phyloP scores from a whole-genome alignment of 148 eudicot species.

The Vaccinium macrocarpon region DNA sequence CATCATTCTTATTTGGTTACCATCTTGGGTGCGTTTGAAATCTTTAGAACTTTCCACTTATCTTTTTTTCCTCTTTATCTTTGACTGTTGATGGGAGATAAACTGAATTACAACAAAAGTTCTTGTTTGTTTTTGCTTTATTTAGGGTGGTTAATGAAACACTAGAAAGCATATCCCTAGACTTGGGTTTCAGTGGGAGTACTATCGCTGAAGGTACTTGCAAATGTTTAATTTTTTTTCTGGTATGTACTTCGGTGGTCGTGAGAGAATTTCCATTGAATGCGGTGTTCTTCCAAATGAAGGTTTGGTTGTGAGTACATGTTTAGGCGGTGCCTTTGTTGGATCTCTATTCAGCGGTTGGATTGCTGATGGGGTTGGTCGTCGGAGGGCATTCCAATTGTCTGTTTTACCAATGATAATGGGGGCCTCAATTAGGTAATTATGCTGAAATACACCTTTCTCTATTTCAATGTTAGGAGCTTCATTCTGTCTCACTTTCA shows the following conservation, averaged over 20 bases:
- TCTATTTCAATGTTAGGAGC: not conserved
- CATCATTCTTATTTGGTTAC: constrained; percentile 82
- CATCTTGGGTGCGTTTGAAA: constrained; percentile 72
- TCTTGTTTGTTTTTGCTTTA: constrained; percentile 25
- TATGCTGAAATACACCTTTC: not conserved
- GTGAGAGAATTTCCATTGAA: constrained; percentile 1
- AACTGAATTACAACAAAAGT: constrained; percentile 4
- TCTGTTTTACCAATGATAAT: constrained; percentile 79
- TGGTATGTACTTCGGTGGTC: not conserved
- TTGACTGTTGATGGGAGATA: constrained; percentile 1
- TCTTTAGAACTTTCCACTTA: not conserved
- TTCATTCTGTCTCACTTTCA: not conserved
- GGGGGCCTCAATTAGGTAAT: constrained; percentile 81
- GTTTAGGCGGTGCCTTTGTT: constrained; percentile 80
- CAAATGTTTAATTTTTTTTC: not conserved
- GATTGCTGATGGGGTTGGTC: constrained; percentile 82
- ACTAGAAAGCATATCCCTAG: constrained; percentile 75
- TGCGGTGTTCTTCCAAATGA: constrained; percentile 14
- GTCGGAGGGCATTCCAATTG: constrained; percentile 73
- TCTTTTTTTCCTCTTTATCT: not conserved
- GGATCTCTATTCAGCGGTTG: constrained; percentile 87
- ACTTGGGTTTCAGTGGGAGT: constrained; percentile 77
- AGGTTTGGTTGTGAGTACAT: constrained; percentile 89
- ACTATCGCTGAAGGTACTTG: constrained; percentile 80
- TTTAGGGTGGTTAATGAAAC: constrained; percentile 89